Percentiles rank a stretch among this genome's conserved stretches.
Evolutionary conservation across 768 basidiomycete genomes (phyloP).

Genomic region (Lactifluus subvellereus): DNA sequence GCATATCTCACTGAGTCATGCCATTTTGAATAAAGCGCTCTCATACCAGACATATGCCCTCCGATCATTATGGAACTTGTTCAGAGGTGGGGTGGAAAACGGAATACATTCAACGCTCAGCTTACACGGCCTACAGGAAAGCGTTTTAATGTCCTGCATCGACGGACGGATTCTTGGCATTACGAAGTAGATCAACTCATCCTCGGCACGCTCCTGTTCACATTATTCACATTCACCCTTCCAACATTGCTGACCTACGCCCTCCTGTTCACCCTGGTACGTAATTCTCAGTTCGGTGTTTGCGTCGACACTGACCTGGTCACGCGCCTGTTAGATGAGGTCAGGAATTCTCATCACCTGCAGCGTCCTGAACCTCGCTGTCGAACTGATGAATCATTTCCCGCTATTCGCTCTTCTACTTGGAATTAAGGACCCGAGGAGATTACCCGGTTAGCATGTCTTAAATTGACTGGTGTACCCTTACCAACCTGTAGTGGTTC

Average conservation of each 20-base stretch:
- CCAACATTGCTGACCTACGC: conserved; percentile 89
- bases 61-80: conserved; percentile 80
- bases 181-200: conserved; percentile 92
- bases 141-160: conserved; percentile 78
- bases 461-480: not conserved
- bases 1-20: conserved; percentile 69
- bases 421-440: conserved; percentile 72
- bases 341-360: conserved; percentile 52
- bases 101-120: not conserved
- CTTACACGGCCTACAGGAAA: conserved; percentile 51
- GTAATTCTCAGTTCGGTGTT: not conserved
- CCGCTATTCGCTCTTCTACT: conserved; percentile 87
- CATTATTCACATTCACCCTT: conserved; percentile 70
- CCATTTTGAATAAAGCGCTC: conserved; percentile 56
- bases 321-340: conserved; percentile 38
- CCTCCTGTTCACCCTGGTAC: conserved; percentile 69
- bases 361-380: conserved; percentile 53
- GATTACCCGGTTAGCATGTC: conserved; percentile 61
- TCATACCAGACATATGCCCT: conserved; percentile 50
- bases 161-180: conserved; percentile 83
- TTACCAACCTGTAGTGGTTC: not conserved
- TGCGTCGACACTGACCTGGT: not conserved
- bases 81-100: conserved; percentile 57
- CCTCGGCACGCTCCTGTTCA: conserved; percentile 89
- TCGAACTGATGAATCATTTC: conserved; percentile 87